Evolutionary conservation across 495 filamentous ascomycete genomes (phyloP), one percentile per base, ranked within the genome.

Genomic region (Pseudomonodictys pantanalensis): DNA sequence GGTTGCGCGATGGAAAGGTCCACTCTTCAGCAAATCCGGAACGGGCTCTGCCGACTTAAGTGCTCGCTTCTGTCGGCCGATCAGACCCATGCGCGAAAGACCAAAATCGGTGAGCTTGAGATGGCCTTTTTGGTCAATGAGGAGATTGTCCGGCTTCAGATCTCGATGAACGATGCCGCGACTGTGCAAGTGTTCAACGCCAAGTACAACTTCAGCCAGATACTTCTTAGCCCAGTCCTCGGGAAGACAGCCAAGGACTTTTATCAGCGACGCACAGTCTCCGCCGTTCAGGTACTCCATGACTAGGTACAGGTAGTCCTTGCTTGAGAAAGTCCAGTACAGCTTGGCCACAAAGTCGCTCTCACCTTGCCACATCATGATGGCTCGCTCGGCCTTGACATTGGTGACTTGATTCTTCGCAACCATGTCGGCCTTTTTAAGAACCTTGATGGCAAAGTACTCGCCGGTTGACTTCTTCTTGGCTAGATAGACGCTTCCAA

Each of bases 351-450:
- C 93, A 73, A 97, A 98, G 62, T 98, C 93, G 73, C 93, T 98
- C 69, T 97, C 93, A 24, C 95, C 95, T 76, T 98, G 95, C 85
- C 93, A 96, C 95, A 98, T 98, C 93, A 98, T 97, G 67, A 98
- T 98, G n/a, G 95, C 95, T 62, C 93, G 82, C 73, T 98, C 93
- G 10, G 95, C 93, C 75, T 97, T 96, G 61, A 98, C 93, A 69
- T 98, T 98, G 45, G 92, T 96, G 67, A 97, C 91, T 71, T 98
- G 93, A 73, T 98, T 98, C 72, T 98, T 98, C 50, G 95, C 95
- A 61, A 98, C 90, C 93, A 98, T 98, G 76, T 98, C 93, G 9
- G 95, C 92, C 71, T 98, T 98, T 75, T 96, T 97, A 54, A 98
- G 71, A 15, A 96, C 95, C 70, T 98, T 98, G 76, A 98, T 96